These are phyloP conservation scores for Leccinum pachyderme DNA, from an alignment of 1,284 basidiomycete species.

Conservation along the genomic window DNA sequence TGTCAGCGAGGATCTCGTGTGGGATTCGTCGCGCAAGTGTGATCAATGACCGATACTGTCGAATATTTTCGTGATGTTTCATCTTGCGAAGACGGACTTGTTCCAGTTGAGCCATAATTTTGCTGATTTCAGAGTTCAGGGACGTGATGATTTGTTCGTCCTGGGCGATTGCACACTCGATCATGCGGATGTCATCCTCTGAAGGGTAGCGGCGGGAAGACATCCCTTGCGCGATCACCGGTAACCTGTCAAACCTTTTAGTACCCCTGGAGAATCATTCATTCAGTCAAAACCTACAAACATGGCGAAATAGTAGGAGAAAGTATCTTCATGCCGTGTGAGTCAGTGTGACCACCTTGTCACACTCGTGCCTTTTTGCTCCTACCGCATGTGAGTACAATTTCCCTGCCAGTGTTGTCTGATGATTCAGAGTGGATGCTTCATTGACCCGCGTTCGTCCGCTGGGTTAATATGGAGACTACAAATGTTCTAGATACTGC, in stretches of 20 bases:
- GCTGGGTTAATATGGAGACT: constrained; percentile 72
- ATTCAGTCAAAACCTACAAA: constrained; percentile 9
- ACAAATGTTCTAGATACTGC: constrained; percentile 85
- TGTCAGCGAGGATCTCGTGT: constrained; percentile 52
- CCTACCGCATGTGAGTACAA: constrained; percentile 16
- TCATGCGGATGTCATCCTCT: constrained; percentile 31
- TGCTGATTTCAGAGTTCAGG: constrained; percentile 45
- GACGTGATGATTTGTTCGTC: constrained; percentile 42
- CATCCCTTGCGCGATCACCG: constrained; percentile 15
- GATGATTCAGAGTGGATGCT: constrained; percentile 91
- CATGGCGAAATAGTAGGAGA: constrained; percentile 1
- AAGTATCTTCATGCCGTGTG: background rate
- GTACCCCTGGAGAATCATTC: background rate
- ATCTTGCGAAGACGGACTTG: constrained; percentile 44
- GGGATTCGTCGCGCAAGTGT: constrained; percentile 57
- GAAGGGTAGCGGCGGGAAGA: constrained; percentile 21
- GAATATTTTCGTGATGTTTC: constrained; percentile 42
- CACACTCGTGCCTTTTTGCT: constrained; percentile 13
- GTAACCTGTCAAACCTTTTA: constrained; percentile 9
- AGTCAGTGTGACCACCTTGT: constrained; percentile 18
- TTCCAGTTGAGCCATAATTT: constrained; percentile 40
- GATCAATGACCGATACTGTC: constrained; percentile 45
- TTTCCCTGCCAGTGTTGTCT: constrained; percentile 20
- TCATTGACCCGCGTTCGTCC: constrained; percentile 52
- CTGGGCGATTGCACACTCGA: constrained; percentile 34